phyloP scores from a whole-genome alignment of 2,329 filamentous ascomycete genomes.

The Colletotrichum tanaceti region DNA sequence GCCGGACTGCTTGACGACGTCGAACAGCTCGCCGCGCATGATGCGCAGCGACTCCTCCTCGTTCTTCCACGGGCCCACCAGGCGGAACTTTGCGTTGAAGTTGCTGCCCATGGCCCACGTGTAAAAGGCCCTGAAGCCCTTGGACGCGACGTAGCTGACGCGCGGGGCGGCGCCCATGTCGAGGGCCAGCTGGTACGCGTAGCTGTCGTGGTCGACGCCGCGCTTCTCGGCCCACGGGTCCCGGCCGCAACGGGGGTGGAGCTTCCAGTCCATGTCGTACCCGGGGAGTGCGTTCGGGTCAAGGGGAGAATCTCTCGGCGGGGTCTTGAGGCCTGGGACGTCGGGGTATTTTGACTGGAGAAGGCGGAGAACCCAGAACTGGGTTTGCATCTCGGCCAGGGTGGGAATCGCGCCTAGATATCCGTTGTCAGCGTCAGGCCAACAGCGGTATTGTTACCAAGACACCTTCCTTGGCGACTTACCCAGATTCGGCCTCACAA shows the following conservation, averaged over 20 bases:
- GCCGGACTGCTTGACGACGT: conserved; percentile 53
- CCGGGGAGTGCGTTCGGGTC: conserved; percentile 45
- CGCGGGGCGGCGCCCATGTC: conserved; percentile 59
- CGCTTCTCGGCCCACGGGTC: conserved; percentile 51
- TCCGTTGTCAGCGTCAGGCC: background rate
- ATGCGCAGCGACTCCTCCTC: conserved; percentile 51
- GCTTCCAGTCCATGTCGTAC: conserved; percentile 56
- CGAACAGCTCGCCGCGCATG: conserved; percentile 56
- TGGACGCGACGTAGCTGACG: conserved; percentile 48
- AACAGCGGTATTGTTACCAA: too few species aligned
- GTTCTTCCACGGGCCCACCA: conserved; percentile 57
- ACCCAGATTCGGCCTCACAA: conserved; percentile 58
- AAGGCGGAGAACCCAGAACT: conserved; percentile 58
- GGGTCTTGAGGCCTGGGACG: conserved; percentile 10
- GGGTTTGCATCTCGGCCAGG: conserved; percentile 61
- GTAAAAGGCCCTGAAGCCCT: conserved; percentile 48
- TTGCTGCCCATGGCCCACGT: conserved; percentile 62
- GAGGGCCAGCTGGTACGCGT: conserved; percentile 61
- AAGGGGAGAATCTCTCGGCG: background rate
- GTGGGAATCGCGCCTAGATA: conserved; percentile 56
- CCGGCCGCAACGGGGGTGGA: conserved; percentile 51
- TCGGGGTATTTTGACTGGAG: conserved; percentile 43
- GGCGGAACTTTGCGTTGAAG: conserved; percentile 61
- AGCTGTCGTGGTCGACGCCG: conserved; percentile 62
- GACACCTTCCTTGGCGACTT: background rate